Percentiles rank a stretch among this genome's conserved stretches.
Evolutionary conservation across 176 grass and related monocot species (phyloP).

Genomic region (Tillandsia leiboldiana): DNA sequence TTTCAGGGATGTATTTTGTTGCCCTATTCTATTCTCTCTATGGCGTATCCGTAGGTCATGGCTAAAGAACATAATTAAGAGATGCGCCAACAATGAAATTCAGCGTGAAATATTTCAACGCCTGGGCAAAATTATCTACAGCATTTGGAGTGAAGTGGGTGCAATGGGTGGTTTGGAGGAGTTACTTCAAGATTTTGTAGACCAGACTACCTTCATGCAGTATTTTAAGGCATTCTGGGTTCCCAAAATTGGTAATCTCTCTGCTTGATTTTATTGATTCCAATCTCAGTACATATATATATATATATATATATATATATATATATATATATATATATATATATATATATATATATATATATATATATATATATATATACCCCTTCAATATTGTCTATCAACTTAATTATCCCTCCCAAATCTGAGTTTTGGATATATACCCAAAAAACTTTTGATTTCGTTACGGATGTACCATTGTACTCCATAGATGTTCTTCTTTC

Average conservation of each 20-base stretch:
- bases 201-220: constrained; percentile 61
- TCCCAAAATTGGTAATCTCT: constrained; percentile 73
- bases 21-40: constrained; percentile 67
- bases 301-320: not conserved
- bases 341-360: not conserved
- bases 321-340: not conserved
- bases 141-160: constrained; percentile 57
- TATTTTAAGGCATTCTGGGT: constrained; percentile 93
- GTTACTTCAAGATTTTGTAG: constrained; percentile 85
- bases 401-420: too few relatives aligned
- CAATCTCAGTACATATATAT: not conserved
- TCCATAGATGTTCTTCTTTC: too few relatives aligned
- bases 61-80: constrained; percentile 82
- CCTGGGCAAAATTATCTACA: constrained; percentile 60
- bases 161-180: constrained; percentile 51
- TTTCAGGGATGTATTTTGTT: constrained; percentile 63
- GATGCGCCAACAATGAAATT: constrained; percentile 63
- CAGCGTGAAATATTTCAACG: constrained; percentile 53
- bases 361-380: not conserved
- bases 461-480: too few relatives aligned
- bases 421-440: too few relatives aligned
- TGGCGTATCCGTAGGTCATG: constrained; percentile 79
- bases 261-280: not conserved
- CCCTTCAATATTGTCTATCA: too few relatives aligned
- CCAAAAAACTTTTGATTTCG: too few relatives aligned